Evolutionary conservation across 1,284 basidiomycete genomes (phyloP).

Genomic region (Naganishia sp.): DNA sequence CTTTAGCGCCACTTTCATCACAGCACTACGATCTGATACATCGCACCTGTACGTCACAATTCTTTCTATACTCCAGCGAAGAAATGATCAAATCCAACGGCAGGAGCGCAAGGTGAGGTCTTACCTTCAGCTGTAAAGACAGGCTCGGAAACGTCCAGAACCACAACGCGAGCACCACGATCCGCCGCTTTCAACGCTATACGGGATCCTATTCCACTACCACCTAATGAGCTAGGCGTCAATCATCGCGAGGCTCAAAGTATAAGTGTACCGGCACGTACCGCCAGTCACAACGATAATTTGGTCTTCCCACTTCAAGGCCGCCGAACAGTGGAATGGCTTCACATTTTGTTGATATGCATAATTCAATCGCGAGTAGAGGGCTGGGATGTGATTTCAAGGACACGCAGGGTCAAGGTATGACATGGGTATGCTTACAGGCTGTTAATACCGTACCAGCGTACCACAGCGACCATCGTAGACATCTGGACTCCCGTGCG

Average conservation of each 20-base stretch:
- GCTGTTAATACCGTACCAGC: neutral
- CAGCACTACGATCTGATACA: slow-evolving; percentile 80
- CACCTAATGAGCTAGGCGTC: slow-evolving; percentile 58
- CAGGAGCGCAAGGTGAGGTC: slow-evolving; percentile 40
- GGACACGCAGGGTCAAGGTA: no score
- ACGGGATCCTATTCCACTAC: slow-evolving; percentile 83
- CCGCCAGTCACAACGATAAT: slow-evolving; percentile 87
- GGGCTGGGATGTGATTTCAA: neutral
- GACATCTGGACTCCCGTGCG: neutral
- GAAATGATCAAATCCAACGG: neutral
- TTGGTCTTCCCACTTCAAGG: slow-evolving; percentile 78
- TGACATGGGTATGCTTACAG: neutral
- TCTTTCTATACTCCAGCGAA: slow-evolving; percentile 60
- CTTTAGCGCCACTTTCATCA: slow-evolving; percentile 67
- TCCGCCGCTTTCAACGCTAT: slow-evolving; percentile 79
- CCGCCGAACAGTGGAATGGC: slow-evolving; percentile 62
- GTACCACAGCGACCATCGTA: slow-evolving; percentile 14
- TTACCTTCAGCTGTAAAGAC: slow-evolving; percentile 15
- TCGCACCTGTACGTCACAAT: slow-evolving; percentile 76
- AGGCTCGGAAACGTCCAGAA: slow-evolving; percentile 74
- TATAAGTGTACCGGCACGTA: slow-evolving; percentile 48
- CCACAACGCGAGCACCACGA: slow-evolving; percentile 76
- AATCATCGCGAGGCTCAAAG: neutral
- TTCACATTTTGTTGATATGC: slow-evolving; percentile 71
- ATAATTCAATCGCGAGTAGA: slow-evolving; percentile 8